Percentiles rank a stretch among this genome's conserved stretches.
Evolutionary conservation across 768 basidiomycete genomes (phyloP).

Genomic region (Pleurotus sapidus): DNA sequence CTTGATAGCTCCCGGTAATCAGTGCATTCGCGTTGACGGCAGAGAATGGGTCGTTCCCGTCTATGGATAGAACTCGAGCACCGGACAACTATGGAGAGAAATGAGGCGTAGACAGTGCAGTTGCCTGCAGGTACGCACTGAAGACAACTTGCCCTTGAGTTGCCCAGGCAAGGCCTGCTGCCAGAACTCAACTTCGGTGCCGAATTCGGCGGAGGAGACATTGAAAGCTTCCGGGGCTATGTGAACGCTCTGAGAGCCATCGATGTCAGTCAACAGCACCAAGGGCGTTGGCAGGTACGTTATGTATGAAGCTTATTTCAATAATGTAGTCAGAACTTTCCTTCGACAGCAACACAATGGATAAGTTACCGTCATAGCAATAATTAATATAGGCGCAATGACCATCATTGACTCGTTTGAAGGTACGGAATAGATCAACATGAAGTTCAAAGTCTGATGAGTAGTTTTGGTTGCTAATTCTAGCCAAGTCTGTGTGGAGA

Average conservation of each 20-base stretch:
- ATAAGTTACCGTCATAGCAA: slow-evolving; percentile 49
- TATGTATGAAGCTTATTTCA: slow-evolving; percentile 33
- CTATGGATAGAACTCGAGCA: not conserved
- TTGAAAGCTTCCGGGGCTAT: slow-evolving; percentile 53
- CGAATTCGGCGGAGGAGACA: slow-evolving; percentile 48
- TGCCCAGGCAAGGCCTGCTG: slow-evolving; percentile 45
- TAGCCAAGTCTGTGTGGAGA: slow-evolving; percentile 43
- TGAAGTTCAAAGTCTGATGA: slow-evolving; percentile 54
- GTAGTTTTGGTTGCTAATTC: slow-evolving; percentile 42
- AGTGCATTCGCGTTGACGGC: slow-evolving; percentile 52
- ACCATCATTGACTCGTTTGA: slow-evolving; percentile 56
- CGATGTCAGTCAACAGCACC: slow-evolving; percentile 39
- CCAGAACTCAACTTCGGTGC: slow-evolving; percentile 52
- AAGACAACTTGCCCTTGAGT: slow-evolving; percentile 43
- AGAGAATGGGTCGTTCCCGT: slow-evolving; percentile 37
- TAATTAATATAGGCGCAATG: slow-evolving; percentile 54
- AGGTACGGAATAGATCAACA: slow-evolving; percentile 47
- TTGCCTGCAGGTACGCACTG: slow-evolving; percentile 24
- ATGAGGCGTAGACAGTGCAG: too few relatives aligned
- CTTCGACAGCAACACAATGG: not conserved
- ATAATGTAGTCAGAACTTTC: not conserved
- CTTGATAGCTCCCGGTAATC: slow-evolving; percentile 52
- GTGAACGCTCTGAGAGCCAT: slow-evolving; percentile 44
- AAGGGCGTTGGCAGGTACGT: slow-evolving; percentile 50
- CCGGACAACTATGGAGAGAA: not conserved